Conservation (phyloP, 208 protist species). For the Leishmania gerbilli region DNA sequence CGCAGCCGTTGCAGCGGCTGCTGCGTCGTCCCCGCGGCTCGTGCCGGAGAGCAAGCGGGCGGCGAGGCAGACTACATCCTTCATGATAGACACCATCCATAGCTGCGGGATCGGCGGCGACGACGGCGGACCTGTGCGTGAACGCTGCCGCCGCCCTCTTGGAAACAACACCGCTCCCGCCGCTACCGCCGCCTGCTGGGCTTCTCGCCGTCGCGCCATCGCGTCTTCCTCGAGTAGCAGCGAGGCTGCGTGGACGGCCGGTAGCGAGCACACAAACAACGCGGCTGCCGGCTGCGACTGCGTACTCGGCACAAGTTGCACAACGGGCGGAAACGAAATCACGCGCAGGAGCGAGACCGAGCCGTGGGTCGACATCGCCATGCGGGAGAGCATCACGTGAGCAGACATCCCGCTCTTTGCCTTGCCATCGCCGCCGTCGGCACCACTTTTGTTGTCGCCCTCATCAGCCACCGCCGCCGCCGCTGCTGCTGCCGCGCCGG, state of each 20-base stretch:
- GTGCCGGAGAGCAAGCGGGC: constrained; percentile 1
- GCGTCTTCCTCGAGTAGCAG: constrained; percentile 12
- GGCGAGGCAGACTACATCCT: background rate
- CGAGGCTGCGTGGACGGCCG: constrained; percentile 10
- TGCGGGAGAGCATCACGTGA: constrained; percentile 2
- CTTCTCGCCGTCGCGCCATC: background rate
- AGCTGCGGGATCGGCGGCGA: too few relatives aligned
- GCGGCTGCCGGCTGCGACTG: background rate
- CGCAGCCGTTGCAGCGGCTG: background rate
- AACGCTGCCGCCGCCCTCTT: background rate
- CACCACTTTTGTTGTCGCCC: background rate
- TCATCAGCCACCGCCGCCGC: background rate
- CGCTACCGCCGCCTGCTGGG: constrained; percentile 4
- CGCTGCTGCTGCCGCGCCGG: background rate
- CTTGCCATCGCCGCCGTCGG: background rate
- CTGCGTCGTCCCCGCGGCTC: background rate
- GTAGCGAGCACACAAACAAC: constrained; percentile 12
- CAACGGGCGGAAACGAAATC: constrained; percentile 36
- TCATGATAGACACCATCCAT: constrained; percentile 5
- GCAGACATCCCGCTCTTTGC: background rate
- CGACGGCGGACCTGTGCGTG: background rate
- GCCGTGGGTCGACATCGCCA: constrained; percentile 5
- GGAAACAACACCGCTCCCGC: background rate
- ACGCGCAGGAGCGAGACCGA: constrained; percentile 23
- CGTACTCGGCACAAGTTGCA: background rate